Percentiles rank a stretch among this genome's conserved stretches.
phyloP scores from a whole-genome alignment of 495 filamentous ascomycete genomes.

The Podospora fimiseda region DNA sequence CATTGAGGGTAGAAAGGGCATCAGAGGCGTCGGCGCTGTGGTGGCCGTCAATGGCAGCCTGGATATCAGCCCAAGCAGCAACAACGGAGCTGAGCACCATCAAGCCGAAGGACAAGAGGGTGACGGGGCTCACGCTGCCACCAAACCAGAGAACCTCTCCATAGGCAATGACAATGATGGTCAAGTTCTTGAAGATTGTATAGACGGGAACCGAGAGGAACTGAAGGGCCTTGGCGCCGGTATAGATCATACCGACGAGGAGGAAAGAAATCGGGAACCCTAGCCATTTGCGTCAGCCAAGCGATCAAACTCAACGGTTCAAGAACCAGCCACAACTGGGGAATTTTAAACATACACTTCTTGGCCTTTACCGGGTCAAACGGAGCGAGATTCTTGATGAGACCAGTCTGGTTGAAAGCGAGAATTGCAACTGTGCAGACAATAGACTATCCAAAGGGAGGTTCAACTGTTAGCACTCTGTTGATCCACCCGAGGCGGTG shows the following conservation, averaged over 20 bases:
- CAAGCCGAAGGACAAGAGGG: slow-evolving; percentile 90
- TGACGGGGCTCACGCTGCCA: slow-evolving; percentile 79
- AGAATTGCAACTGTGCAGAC: slow-evolving; percentile 90
- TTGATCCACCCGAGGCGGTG: background rate
- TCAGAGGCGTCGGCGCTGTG: slow-evolving; percentile 59
- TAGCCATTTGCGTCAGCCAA: slow-evolving; percentile 34
- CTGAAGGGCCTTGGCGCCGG: slow-evolving; percentile 90
- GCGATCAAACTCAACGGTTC: background rate
- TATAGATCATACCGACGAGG: slow-evolving; percentile 99
- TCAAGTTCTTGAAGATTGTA: slow-evolving; percentile 99
- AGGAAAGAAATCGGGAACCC: slow-evolving; percentile 97
- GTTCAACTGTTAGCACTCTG: slow-evolving; percentile 9
- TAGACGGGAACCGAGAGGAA: slow-evolving; percentile 97
- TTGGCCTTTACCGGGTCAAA: slow-evolving; percentile 86
- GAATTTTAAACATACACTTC: slow-evolving; percentile 77
- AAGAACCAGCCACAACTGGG: background rate
- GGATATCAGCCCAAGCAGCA: slow-evolving; percentile 97
- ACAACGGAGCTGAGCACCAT: slow-evolving; percentile 96
- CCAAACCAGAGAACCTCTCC: slow-evolving; percentile 99
- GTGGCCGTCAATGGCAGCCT: slow-evolving; percentile 65
- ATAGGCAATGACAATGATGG: slow-evolving; percentile 97
- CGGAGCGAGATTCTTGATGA: slow-evolving; percentile 78
- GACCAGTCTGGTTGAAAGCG: slow-evolving; percentile 68
- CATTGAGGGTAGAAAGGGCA: slow-evolving; percentile 82
- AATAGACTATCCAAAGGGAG: slow-evolving; percentile 54